Evolutionary conservation across 257 asterid genomes (phyloP).

Genomic region (Solanum etuberosum): DNA sequence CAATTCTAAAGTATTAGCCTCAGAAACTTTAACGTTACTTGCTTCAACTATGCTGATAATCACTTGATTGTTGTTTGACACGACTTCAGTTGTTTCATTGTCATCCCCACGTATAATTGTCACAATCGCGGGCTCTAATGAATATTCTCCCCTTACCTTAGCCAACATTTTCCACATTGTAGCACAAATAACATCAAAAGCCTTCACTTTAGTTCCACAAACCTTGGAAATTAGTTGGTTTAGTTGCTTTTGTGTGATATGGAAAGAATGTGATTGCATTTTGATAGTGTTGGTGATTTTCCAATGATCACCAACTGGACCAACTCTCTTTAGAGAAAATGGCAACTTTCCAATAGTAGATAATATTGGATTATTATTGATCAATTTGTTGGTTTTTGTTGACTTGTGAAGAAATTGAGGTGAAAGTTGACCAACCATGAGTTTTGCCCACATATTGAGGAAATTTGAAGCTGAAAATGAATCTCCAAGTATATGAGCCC

Average conservation of each 20-base stretch:
- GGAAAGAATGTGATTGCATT: conserved; percentile 35
- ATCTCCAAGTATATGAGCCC: conserved; percentile 78
- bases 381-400: background rate
- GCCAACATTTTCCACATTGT: conserved; percentile 57
- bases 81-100: background rate
- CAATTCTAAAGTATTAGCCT: conserved; percentile 18
- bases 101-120: conserved; percentile 22
- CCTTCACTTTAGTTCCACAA: background rate
- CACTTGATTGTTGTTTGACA: conserved; percentile 16
- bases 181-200: conserved; percentile 50
- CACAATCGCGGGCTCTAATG: conserved; percentile 16
- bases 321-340: conserved; percentile 31
- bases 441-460: conserved; percentile 40
- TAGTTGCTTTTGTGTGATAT: conserved; percentile 20
- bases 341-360: conserved; percentile 8
- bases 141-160: conserved; percentile 16
- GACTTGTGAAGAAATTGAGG: background rate
- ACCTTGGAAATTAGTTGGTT: background rate
- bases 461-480: conserved; percentile 51
- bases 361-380: background rate
- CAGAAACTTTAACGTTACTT: background rate
- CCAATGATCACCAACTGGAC: conserved; percentile 54
- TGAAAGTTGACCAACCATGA: conserved; percentile 17
- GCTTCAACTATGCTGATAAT: conserved; percentile 40
- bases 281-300: conserved; percentile 18